Percentiles rank a stretch among this genome's conserved stretches.
phyloP scores from a whole-genome alignment of 768 basidiomycete species.

The Suillus subluteus region DNA sequence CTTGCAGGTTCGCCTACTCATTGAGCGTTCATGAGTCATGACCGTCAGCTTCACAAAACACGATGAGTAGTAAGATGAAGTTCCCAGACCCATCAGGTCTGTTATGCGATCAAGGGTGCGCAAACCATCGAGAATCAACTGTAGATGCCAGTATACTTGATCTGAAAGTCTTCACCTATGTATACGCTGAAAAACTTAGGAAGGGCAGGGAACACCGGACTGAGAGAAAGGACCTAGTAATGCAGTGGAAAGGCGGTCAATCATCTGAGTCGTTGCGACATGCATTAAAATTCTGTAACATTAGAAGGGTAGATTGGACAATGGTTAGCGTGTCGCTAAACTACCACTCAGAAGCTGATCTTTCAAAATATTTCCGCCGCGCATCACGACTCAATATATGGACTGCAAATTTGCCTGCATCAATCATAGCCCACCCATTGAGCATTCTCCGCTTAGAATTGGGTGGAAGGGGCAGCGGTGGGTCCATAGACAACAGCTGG shows the following conservation, averaged over 20 bases:
- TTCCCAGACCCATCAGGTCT: constrained; percentile 36
- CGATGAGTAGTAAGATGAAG: background rate
- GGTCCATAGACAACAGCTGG: constrained; percentile 61
- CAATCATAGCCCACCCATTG: constrained; percentile 85
- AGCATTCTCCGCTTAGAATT: constrained; percentile 62
- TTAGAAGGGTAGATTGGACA: background rate
- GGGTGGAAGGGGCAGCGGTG: constrained; percentile 62
- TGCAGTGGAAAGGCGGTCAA: background rate
- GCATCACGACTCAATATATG: constrained; percentile 73
- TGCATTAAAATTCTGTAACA: background rate
- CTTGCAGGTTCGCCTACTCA: too few relatives aligned
- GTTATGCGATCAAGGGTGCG: constrained; percentile 51
- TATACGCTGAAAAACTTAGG: too few relatives aligned
- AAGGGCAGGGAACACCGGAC: background rate
- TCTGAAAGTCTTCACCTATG: too few relatives aligned
- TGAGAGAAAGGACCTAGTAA: constrained; percentile 10
- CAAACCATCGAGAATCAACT: constrained; percentile 40
- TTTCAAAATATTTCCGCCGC: constrained; percentile 66
- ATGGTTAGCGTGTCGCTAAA: background rate
- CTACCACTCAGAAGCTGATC: constrained; percentile 33
- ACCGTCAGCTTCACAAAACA: too few relatives aligned
- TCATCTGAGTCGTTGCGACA: background rate
- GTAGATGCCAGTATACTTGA: too few relatives aligned
- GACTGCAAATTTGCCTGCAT: constrained; percentile 79
- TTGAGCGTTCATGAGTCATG: too few relatives aligned